Conservation (phyloP, 371 early-diverging fungal species). For the Smittium culicis region DNA sequence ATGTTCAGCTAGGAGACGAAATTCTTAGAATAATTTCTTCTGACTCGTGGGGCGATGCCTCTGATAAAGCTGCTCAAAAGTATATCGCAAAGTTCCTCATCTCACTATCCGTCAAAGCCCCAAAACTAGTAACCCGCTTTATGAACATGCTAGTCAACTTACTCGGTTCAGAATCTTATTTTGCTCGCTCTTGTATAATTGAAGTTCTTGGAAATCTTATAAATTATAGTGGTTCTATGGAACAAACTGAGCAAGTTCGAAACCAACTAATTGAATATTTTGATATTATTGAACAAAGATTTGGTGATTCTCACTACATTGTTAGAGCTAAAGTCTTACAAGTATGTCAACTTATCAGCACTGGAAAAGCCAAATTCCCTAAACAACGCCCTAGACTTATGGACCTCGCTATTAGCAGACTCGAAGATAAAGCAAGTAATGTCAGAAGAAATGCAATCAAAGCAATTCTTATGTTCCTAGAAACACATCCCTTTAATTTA, state of each 20-base stretch:
- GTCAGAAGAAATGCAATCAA: constrained; percentile 83
- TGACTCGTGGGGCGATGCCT: constrained; percentile 42
- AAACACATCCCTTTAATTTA: constrained; percentile 76
- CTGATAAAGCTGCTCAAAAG: constrained; percentile 66
- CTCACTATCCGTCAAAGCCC: constrained; percentile 61
- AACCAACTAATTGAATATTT: constrained; percentile 49
- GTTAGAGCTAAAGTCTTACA: constrained; percentile 79
- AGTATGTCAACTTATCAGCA: constrained; percentile 59
- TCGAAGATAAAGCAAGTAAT: constrained; percentile 77
- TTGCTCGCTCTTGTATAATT: constrained; percentile 67
- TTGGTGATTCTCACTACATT: constrained; percentile 67
- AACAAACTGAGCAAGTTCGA: constrained; percentile 43
- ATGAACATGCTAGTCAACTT: constrained; percentile 66
- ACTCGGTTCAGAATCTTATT: constrained; percentile 78
- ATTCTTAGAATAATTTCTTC: constrained; percentile 55
- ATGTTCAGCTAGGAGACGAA: constrained; percentile 60
- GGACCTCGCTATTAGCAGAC: constrained; percentile 50
- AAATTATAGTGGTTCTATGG: constrained; percentile 44
- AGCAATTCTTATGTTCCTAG: constrained; percentile 54
- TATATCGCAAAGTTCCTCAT: constrained; percentile 68
- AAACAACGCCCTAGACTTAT: constrained; percentile 61
- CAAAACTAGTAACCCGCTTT: constrained; percentile 67
- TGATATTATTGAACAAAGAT: constrained; percentile 78
- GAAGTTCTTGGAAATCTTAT: constrained; percentile 77
- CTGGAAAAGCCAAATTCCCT: constrained; percentile 66